A percentile compares a stretch with the other conserved stretches of the same genome.
Conservation (phyloP, 331 rosid species). For the Pyracantha coccinea region DNA sequence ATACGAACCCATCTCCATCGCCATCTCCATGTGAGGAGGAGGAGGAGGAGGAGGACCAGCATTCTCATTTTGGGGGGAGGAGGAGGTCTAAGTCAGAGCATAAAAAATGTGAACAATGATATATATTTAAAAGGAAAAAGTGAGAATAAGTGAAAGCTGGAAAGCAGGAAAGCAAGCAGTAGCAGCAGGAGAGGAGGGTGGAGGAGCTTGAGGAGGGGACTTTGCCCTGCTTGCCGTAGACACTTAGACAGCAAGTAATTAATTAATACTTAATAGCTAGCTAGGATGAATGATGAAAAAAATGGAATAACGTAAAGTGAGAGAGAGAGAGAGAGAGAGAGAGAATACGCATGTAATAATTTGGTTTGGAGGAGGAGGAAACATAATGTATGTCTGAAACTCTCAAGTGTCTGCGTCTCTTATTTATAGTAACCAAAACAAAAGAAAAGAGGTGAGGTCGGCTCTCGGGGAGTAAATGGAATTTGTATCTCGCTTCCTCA, state of each 20-base stretch:
- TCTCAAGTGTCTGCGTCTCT: background rate
- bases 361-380: background rate
- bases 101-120: no score
- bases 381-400: background rate
- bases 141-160: background rate
- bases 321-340: background rate
- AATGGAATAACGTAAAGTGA: background rate
- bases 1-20: slow-evolving; percentile 31
- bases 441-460: background rate
- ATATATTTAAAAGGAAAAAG: background rate
- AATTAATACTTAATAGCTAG: slow-evolving; percentile 32
- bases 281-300: slow-evolving; percentile 66
- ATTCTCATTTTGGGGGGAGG: slow-evolving; percentile 25
- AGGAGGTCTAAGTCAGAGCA: background rate
- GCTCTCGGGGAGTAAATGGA: background rate
- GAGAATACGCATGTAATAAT: background rate
- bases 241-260: background rate
- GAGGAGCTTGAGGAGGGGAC: background rate
- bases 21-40: background rate
- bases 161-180: background rate
- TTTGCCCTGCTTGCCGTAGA: background rate
- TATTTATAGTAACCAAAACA: slow-evolving; percentile 51
- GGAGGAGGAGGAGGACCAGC: slow-evolving; percentile 29
- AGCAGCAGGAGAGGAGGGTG: background rate
- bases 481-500: slow-evolving; percentile 22